Evolutionary conservation across 2,329 filamentous ascomycete species (phyloP), one percentile per base, ranked within the genome.

Genomic region (Remersonia thermophila): DNA sequence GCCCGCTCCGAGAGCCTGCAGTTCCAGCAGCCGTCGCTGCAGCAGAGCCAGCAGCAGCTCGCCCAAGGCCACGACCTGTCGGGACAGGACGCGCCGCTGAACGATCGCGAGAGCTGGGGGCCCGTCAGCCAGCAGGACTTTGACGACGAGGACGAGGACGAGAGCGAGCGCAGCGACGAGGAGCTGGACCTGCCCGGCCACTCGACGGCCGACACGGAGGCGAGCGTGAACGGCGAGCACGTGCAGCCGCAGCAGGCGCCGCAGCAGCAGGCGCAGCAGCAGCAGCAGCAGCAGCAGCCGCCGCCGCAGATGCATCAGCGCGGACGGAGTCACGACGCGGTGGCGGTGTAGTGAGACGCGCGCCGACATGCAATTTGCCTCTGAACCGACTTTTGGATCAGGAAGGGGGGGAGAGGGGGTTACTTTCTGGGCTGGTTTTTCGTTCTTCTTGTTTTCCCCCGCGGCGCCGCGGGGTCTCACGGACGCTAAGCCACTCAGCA

Each of bases 81-180:
- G 2, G 71, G 70, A 32, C 89, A 95, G 62, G 87, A 95, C 55
- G 72, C 73, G 32, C 80, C 83, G 12, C 61, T 86, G 43, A 76
- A 85, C 45, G 82, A 83, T 54, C 70, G 79, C 39, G 83, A 89
- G 54, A 84, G 81, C 10, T 95, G 89, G 89, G 76, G 87, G 26
- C 80, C 80, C 6, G 83, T 82, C 11, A 72, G 73, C 27, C 65
- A 62, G 16, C 79, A 83, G 52, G 67, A 72, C 50, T 65, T 65
- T 14, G 67, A 68, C 14, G 67, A 68, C 14, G 63, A 75, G 38
- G 69, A 72, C 39, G 71, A 75, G 20, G 74, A 77, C 11, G 78
- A 82, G 13, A 74, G 77, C 8, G 75, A 78, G 14, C 70, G 72
- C 20, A 74, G 77, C 11, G 67, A 66, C 2, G 65, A 69, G 9